Evolutionary conservation across 352 stramenopile genomes (phyloP), one percentile per base, ranked within the genome.

Genomic region (Phytopythium sindhum): DNA sequence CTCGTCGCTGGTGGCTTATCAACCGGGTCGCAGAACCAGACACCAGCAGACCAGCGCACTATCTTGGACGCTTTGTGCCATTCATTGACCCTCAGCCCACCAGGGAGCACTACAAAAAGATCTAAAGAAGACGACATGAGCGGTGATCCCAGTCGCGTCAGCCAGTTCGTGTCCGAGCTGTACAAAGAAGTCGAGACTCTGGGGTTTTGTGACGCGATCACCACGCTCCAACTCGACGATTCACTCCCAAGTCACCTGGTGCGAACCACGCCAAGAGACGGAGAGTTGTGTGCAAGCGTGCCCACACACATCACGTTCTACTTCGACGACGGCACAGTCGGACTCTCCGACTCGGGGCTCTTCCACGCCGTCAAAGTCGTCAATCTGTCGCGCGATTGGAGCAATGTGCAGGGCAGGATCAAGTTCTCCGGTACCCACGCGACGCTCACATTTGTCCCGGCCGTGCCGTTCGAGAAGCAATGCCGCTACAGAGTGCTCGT

Each of bases 311-410:
- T 77, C 47, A 58, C 65, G 37, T 64, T 77, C 19, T 60, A 68
- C 26, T 35, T 77, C 26, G 63, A 72, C 29, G 48, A 68, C 24
- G 67, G 67, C 28, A 63, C 74, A 29, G 48, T 64, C 47, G 69
- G 66, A 6, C 51, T 77, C 14, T 71, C 64, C 4, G 57, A 33
- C 39, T 58, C 63, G 3, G 67, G 60, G 11, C 66, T 67, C 45
- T 60, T 68, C 31, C 69, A 73, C 33, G 66, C 72, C 35, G 50
- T 77, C 47, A 65, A 61, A 33, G 66, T 74, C 4, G 24, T 59
- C 14, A 77, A 77, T n/a, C 29, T 72, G 12, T 71, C 69, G 26
- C 42, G 67, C 23, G 61, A 69, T 23, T 64, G 24, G 33, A 71
- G 57, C 37, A 50, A 29, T 31, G 63, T 77, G 0, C 70, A 74